Evolutionary conservation across 257 asterid genomes (phyloP).

Genomic region (Solanum corneliomulleri): DNA sequence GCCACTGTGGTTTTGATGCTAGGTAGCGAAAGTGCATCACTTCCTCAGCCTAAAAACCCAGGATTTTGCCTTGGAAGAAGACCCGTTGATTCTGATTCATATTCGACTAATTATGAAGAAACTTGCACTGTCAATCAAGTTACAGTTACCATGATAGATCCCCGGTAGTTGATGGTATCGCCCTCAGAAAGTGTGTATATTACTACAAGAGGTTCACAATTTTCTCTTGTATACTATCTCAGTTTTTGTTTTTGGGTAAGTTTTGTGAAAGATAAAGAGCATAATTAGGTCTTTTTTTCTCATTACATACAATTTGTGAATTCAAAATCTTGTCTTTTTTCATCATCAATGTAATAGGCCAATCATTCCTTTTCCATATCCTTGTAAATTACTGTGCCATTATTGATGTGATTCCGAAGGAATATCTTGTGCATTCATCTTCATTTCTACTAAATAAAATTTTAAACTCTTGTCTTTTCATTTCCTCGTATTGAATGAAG

Average conservation of each 20-base stretch:
- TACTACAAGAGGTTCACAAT: not conserved
- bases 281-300: not conserved
- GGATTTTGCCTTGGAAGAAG: conserved; percentile 54
- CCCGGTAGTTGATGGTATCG: conserved; percentile 23
- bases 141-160: conserved; percentile 43
- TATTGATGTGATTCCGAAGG: not conserved
- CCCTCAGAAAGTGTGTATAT: not conserved
- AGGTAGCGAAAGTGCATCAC: conserved; percentile 37
- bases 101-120: conserved; percentile 31
- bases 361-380: not conserved
- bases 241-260: not conserved
- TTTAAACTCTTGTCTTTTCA: no score
- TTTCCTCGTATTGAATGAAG: no score
- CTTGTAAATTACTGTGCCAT: not conserved
- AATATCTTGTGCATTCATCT: not conserved
- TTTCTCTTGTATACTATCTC: not conserved
- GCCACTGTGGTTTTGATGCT: conserved; percentile 46
- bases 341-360: not conserved
- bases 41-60: conserved; percentile 57
- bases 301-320: not conserved
- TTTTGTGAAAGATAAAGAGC: not conserved
- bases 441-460: no score
- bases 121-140: conserved; percentile 49
- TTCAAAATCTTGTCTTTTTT: not conserved
- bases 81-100: conserved; percentile 22